Percentiles rank a stretch among this genome's conserved stretches.
Evolutionary conservation across 352 stramenopile species (phyloP).

Genomic region (Globisporangium sylvaticum): DNA sequence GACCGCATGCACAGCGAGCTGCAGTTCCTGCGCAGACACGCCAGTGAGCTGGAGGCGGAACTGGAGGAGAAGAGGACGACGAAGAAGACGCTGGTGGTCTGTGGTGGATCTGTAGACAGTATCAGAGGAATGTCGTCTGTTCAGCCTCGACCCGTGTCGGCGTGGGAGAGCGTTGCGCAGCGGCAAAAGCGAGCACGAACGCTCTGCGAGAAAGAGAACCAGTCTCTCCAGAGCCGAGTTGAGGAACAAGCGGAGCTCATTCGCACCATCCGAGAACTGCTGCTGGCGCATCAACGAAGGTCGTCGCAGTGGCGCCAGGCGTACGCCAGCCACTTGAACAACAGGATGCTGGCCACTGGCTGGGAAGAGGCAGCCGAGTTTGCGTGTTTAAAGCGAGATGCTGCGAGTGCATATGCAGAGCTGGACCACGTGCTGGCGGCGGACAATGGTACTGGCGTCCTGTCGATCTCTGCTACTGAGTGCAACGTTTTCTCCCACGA

Average conservation of each 20-base stretch:
- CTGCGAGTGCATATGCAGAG: background rate
- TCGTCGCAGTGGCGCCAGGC: background rate
- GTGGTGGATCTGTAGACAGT: background rate
- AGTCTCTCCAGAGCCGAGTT: background rate
- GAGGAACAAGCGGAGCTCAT: background rate
- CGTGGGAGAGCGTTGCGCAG: background rate
- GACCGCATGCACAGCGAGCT: background rate
- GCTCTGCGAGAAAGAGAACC: background rate
- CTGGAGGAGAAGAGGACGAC: background rate
- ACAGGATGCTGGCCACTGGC: background rate
- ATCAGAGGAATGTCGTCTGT: background rate
- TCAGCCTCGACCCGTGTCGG: background rate
- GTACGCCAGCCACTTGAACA: background rate
- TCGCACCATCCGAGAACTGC: background rate
- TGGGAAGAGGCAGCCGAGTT: background rate
- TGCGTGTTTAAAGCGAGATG: background rate
- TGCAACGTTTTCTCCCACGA: background rate
- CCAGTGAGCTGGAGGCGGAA: background rate
- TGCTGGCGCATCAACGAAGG: background rate
- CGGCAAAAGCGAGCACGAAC: background rate
- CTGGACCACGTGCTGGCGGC: background rate
- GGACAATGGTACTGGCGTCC: no score
- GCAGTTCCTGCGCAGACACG: background rate
- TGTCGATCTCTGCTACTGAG: no score
- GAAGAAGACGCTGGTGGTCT: background rate